Evolutionary conservation across 2,329 filamentous ascomycete genomes (phyloP), one percentile per base, ranked within the genome.

Genomic region (Fusarium xylarioides): DNA sequence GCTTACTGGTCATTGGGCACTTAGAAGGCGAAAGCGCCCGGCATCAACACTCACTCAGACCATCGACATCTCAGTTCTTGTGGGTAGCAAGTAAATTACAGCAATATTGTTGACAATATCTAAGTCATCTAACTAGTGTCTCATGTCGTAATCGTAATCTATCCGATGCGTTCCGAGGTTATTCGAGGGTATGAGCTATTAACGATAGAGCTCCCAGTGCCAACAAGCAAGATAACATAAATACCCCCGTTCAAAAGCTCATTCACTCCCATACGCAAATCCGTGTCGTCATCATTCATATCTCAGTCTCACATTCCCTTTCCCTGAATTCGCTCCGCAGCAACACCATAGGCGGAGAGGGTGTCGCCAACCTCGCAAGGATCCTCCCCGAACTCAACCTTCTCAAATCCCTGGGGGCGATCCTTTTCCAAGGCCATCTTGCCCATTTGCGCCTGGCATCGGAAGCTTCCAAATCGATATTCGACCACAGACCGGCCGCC

Each of bases 401-500:
- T 81, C 57, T 82, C 80, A 10, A 83, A 76, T 1, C 82, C 81
- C 4, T 38, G 53, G 1, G 81, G 82, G 2, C 73, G 65, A 16
- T 83, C 80, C 68, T 79, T 80, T 56, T 83, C 80, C 32, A 84
- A 74, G 0, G 82, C 77, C 77, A 82, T 82, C 76, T 83, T 82
- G 3, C 84, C 87, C 57, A 85, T 83, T 79, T 88, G 84, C 0
- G 87, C 82, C 82, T 90, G 88, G 78, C 85, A 87, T 2, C 87
- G 84, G 65, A 84, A 90, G 62, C 86, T 88, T 1, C 86, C 86
- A 71, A 90, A 90, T 16, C 84, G 82, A 71, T 85, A 87, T 80
- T 89, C 87, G 19, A 87, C 69, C 5, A 85, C 81, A 0, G 75
- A 75, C 28, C 80, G 78, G 2, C 73, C 73, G 1, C 73, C 62